Evolutionary conservation across 2,329 filamentous ascomycete genomes (phyloP).

Genomic region (Ophiosphaerella narmari): DNA sequence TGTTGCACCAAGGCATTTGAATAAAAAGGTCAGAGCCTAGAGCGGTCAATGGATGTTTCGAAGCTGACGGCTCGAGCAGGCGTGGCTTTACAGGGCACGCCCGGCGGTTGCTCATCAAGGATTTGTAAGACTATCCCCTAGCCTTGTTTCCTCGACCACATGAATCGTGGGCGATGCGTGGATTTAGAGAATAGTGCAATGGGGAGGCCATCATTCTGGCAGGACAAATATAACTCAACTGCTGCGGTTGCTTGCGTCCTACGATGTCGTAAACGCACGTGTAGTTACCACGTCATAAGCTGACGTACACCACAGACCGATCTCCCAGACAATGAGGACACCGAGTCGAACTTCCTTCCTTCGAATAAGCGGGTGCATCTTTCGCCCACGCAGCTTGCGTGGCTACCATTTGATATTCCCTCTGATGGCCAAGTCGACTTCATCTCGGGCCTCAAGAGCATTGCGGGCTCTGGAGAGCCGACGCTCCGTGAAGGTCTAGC

Average conservation of each 20-base stretch:
- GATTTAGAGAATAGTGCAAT: background rate
- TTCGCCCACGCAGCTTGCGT: constrained; percentile 45
- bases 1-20: constrained; percentile 42
- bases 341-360: constrained; percentile 43
- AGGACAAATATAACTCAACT: background rate
- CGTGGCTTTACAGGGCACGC: constrained; percentile 42
- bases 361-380: constrained; percentile 43
- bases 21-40: constrained; percentile 33
- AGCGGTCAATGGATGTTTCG: background rate
- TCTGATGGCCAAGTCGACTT: constrained; percentile 39
- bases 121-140: constrained; percentile 35
- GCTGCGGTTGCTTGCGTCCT: background rate
- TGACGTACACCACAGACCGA: constrained; percentile 38
- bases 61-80: constrained; percentile 10
- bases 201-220: background rate
- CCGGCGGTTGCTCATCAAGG: constrained; percentile 46
- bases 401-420: constrained; percentile 44
- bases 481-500: constrained; percentile 44
- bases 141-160: background rate
- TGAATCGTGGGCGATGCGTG: background rate
- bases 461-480: constrained; percentile 47
- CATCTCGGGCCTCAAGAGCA: constrained; percentile 41
- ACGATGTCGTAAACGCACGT: background rate
- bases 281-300: constrained; percentile 11
- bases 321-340: constrained; percentile 42